Percentiles rank a stretch among this genome's conserved stretches.
These are phyloP conservation scores for Ceraceosorus guamensis DNA, from an alignment of 1,284 basidiomycete species.

Conservation along the genomic window DNA sequence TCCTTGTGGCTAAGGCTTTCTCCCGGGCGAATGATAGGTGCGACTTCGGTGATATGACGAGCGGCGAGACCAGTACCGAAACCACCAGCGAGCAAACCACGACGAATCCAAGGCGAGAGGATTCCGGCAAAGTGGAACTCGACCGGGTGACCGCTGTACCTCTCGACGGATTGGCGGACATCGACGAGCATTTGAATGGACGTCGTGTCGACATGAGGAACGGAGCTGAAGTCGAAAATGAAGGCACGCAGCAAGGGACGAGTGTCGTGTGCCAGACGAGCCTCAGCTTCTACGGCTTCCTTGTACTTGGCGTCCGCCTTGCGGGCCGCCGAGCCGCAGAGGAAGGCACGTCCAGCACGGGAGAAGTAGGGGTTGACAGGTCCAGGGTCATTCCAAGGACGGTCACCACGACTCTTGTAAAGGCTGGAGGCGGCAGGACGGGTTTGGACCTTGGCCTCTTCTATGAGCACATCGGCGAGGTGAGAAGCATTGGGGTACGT, in stretches of 20 bases:
- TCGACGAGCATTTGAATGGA: conserved; percentile 86
- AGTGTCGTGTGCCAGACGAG: conserved; percentile 50
- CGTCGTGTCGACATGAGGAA: conserved; percentile 64
- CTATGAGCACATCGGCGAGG: conserved; percentile 69
- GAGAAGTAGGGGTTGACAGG: conserved; percentile 34
- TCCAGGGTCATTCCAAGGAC: conserved; percentile 89
- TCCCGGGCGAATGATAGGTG: conserved; percentile 65
- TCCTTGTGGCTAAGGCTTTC: conserved; percentile 11
- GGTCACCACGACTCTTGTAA: conserved; percentile 53
- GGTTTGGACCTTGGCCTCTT: conserved; percentile 70
- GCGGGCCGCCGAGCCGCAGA: conserved; percentile 20
- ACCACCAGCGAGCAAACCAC: conserved; percentile 35
- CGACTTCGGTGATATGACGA: conserved; percentile 23
- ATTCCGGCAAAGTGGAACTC: conserved; percentile 83
- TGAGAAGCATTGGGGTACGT: conserved; percentile 84
- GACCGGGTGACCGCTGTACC: conserved; percentile 72
- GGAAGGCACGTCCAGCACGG: conserved; percentile 21
- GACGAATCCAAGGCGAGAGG: conserved; percentile 83
- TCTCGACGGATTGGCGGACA: conserved; percentile 74
- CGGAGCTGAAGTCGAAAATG: conserved; percentile 80
- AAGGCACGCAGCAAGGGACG: conserved; percentile 69
- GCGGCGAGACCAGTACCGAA: conserved; percentile 27
- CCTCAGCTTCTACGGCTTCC: conserved; percentile 48
- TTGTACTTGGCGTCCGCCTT: conserved; percentile 5
- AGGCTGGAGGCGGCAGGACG: conserved; percentile 62